phyloP scores from a whole-genome alignment of 1,139 yeast genomes.

The Nadsonia commutata region DNA sequence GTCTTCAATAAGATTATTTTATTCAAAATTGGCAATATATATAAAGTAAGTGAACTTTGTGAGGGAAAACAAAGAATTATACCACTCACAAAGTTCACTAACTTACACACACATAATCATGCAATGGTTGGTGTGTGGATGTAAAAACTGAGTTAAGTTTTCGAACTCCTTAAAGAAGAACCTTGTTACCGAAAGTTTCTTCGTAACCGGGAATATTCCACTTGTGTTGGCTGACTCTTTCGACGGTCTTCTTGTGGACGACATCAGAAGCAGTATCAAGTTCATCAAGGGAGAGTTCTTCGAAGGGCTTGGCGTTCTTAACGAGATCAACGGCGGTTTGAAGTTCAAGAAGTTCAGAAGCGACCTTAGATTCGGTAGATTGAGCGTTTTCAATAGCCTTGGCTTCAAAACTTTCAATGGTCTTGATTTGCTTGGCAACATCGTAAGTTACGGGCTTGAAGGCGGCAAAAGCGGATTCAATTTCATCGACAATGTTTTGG shows the following conservation, averaged over 20 bases:
- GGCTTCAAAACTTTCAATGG: slow-evolving; percentile 85
- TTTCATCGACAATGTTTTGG: slow-evolving; percentile 62
- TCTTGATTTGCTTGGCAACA: slow-evolving; percentile 76
- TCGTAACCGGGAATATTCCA: slow-evolving; percentile 98
- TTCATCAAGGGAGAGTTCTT: slow-evolving; percentile 90
- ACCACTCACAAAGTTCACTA: too few relatives aligned
- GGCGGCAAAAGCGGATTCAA: slow-evolving; percentile 57
- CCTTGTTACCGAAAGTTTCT: slow-evolving; percentile 92
- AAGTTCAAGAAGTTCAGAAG: slow-evolving; percentile 73
- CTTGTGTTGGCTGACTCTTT: slow-evolving; percentile 93
- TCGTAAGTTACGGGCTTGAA: slow-evolving; percentile 81
- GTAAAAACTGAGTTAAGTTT: too few relatives aligned
- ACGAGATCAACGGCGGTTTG: slow-evolving; percentile 83
- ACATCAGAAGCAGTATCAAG: slow-evolving; percentile 93
- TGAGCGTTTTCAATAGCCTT: slow-evolving; percentile 94
- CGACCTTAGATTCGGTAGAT: slow-evolving; percentile 79
- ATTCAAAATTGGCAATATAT: too few relatives aligned
- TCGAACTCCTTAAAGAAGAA: slow-evolving; percentile 86
- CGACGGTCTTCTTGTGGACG: slow-evolving; percentile 86
- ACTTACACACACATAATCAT: too few relatives aligned
- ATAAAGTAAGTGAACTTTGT: too few relatives aligned
- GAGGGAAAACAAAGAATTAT: too few relatives aligned
- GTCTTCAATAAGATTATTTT: too few relatives aligned
- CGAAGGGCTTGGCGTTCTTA: slow-evolving; percentile 94
- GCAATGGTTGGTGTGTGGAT: too few relatives aligned